phyloP scores from a whole-genome alignment of 495 filamentous ascomycete species.

The Xylaria sp. region DNA sequence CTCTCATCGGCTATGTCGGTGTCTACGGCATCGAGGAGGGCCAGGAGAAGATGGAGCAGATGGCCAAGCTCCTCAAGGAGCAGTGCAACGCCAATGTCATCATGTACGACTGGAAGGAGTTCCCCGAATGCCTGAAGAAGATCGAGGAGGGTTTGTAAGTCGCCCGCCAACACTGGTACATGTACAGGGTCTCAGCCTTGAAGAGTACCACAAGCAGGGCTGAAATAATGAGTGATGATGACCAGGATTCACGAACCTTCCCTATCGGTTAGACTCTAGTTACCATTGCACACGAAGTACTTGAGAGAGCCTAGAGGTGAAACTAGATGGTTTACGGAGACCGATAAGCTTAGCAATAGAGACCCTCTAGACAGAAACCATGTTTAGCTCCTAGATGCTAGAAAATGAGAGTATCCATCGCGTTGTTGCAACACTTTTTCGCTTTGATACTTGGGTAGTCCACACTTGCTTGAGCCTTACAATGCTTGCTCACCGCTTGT shows the following conservation, averaged over 20 bases:
- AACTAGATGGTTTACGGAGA: slow-evolving; percentile 11
- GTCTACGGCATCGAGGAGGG: slow-evolving; percentile 67
- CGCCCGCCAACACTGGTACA: slow-evolving; percentile 18
- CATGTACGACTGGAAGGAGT: slow-evolving; percentile 89
- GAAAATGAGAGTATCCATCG: neutral
- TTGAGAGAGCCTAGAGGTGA: slow-evolving; percentile 11
- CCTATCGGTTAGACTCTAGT: slow-evolving; percentile 26
- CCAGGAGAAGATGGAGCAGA: slow-evolving; percentile 72
- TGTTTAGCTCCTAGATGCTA: slow-evolving; percentile 2
- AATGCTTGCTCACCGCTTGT: neutral
- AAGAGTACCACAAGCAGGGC: slow-evolving; percentile 16
- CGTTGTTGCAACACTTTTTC: slow-evolving; percentile 3
- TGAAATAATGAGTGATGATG: slow-evolving; percentile 25
- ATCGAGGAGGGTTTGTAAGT: slow-evolving; percentile 62
- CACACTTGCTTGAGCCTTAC: neutral
- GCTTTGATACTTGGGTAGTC: neutral
- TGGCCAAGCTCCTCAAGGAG: slow-evolving; percentile 71
- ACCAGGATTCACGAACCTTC: slow-evolving; percentile 22
- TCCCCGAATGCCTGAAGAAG: slow-evolving; percentile 70
- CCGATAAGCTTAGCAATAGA: slow-evolving; percentile 14
- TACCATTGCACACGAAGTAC: slow-evolving; percentile 13
- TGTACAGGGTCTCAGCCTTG: neutral
- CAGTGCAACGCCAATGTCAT: slow-evolving; percentile 71
- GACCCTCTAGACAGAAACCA: slow-evolving; percentile 19
- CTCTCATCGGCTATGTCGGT: slow-evolving; percentile 86